Evolutionary conservation across 1,284 basidiomycete genomes (phyloP), one percentile per base, ranked within the genome.

Genomic region (Rhodotorula mucilaginosa): DNA sequence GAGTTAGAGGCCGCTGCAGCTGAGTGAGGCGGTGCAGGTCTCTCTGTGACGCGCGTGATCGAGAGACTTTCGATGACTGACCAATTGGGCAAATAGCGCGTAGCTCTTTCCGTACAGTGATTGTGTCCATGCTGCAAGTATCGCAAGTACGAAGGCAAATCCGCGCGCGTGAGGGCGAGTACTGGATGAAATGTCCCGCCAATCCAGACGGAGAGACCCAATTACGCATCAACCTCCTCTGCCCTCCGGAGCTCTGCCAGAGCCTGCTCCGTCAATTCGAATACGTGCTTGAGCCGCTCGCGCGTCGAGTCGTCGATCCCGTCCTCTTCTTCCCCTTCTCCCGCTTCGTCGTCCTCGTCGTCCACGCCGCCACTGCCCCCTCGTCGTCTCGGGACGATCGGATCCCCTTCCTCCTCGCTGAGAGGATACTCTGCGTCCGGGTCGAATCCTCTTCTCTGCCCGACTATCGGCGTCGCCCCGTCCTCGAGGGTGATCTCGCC

Each of bases 341-440:
- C 21, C 16, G 34, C 61, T 13, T 64, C 63, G 6, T 51, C 56
- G 39, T 46, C 60, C 23, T 47, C 64, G 5, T 26, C 52, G 7
- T 31, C 60, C 7, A 58, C 52, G 26, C 31, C 52, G 3, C 31
- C 49, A 16, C 49, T 58, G 19, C 46, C 47, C 3, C 49, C 54
- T 26, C 54, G 26, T 26, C 26, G 54, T 21, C 26, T n/a, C 29
- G 54, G 54, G 15, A 56, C 62, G 0, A 62, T 49, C 19, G 29
- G 58, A 16, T 56, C 61, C 0, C 58, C 66, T n/a, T 57, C 67
- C n/a, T 69, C 69, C 31, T 69, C 64, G 26, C 64, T 63, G 16
- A 59, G 57, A 15, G 66, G 66, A 44, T 68, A 74, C 60, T 71
- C 73, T 21, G 48, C 60, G 39, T 74, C 73, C 4, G 73, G 73